A percentile compares a stretch with the other conserved stretches of the same genome.
These are phyloP conservation scores for Pichia membranifaciens DNA, from an alignment of 805 yeast genomes.

Conservation along the genomic window DNA sequence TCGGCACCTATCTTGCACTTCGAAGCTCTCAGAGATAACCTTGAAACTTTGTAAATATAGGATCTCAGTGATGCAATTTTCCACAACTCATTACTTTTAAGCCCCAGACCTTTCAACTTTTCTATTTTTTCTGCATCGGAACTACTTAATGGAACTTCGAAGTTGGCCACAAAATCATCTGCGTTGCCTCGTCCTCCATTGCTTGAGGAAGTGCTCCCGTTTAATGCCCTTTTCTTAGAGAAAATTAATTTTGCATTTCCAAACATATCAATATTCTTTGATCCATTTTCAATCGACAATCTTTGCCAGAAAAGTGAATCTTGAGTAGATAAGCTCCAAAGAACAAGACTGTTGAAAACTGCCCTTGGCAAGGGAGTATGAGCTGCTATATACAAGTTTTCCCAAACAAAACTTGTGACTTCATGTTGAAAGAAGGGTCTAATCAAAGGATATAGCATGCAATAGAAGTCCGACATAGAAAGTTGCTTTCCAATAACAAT, in stretches of 20 bases:
- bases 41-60: conserved; percentile 56
- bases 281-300: conserved; percentile 8
- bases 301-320: conserved; percentile 80
- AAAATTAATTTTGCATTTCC: conserved; percentile 39
- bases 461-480: conserved; percentile 72
- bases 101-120: conserved; percentile 65
- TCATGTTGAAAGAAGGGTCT: conserved; percentile 75
- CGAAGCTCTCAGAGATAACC: conserved; percentile 20
- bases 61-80: conserved; percentile 67
- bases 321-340: conserved; percentile 65
- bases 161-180: conserved; percentile 35
- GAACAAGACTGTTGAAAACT: conserved; percentile 54
- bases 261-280: conserved; percentile 35
- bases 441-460: conserved; percentile 76
- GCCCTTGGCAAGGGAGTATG: conserved; percentile 62
- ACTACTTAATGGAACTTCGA: conserved; percentile 49
- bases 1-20: background rate
- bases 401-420: conserved; percentile 60
- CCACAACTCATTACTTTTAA: conserved; percentile 73
- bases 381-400: conserved; percentile 58
- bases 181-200: conserved; percentile 10
- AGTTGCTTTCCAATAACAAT: conserved; percentile 57
- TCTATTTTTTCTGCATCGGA: conserved; percentile 73
- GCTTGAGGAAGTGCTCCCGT: background rate
- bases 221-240: conserved; percentile 20